These are phyloP conservation scores for Dacryopinax primogenitus DNA, from an alignment of 768 basidiomycete species.

Conservation along the genomic window DNA sequence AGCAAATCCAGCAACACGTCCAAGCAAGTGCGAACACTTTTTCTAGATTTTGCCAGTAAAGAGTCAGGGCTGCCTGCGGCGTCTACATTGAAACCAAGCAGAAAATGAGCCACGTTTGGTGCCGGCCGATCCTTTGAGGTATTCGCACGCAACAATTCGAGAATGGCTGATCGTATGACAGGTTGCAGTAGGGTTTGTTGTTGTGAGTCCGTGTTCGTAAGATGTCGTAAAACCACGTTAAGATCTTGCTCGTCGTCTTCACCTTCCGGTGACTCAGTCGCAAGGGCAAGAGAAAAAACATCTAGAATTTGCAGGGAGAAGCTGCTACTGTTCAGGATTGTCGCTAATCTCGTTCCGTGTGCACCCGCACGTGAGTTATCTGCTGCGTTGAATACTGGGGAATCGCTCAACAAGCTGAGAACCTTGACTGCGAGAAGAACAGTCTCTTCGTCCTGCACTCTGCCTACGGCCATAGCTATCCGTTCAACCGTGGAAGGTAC, in stretches of 20 bases:
- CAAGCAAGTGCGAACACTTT: constrained; percentile 41
- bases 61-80: constrained; percentile 27
- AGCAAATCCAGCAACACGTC: constrained; percentile 72
- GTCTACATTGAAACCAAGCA: constrained; percentile 53
- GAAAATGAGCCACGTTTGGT: constrained; percentile 78
- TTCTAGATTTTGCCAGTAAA: constrained; percentile 11
- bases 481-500: constrained; percentile 61
- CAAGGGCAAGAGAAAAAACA: constrained; percentile 60
- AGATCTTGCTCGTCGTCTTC: constrained; percentile 44
- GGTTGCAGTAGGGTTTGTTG: constrained; percentile 32
- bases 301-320: constrained; percentile 77
- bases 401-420: constrained; percentile 50
- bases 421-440: constrained; percentile 67
- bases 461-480: constrained; percentile 65
- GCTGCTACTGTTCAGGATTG: constrained; percentile 62
- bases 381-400: constrained; percentile 38
- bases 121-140: constrained; percentile 48
- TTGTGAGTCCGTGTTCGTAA: background rate
- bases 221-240: constrained; percentile 8
- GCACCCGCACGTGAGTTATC: constrained; percentile 28
- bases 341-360: constrained; percentile 43
- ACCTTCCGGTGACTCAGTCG: constrained; percentile 48
- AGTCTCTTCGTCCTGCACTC: constrained; percentile 54
- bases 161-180: constrained; percentile 58
- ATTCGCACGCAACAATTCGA: constrained; percentile 70